Percentiles rank a stretch among this genome's conserved stretches.
Conservation (phyloP, 495 filamentous ascomycete genomes). For the Talaromyces wortmannii region DNA sequence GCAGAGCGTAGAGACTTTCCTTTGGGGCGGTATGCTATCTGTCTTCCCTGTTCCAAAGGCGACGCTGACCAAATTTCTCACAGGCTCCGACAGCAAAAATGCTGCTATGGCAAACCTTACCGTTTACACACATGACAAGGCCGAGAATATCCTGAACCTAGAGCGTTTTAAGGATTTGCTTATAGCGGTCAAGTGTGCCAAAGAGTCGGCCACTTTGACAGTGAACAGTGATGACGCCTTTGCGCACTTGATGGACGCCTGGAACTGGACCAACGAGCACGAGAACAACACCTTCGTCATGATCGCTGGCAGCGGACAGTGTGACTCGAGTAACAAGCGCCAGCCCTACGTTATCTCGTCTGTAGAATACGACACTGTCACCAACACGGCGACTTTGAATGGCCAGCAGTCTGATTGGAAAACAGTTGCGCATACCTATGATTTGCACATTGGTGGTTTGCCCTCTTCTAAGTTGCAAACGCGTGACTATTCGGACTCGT, state of each 20-base stretch:
- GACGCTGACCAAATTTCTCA: slow-evolving; percentile 1
- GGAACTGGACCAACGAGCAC: slow-evolving; percentile 33
- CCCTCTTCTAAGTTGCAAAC: slow-evolving; percentile 2
- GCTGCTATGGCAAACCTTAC: slow-evolving; percentile 26
- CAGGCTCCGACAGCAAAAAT: slow-evolving; percentile 1
- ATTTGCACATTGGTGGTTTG: slow-evolving; percentile 21
- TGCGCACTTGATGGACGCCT: slow-evolving; percentile 18
- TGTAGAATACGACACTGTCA: slow-evolving; percentile 21
- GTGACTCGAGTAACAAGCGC: slow-evolving; percentile 23
- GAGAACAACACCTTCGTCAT: slow-evolving; percentile 27
- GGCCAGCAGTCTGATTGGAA: slow-evolving; percentile 22
- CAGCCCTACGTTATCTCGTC: slow-evolving; percentile 23
- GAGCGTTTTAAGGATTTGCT: slow-evolving; percentile 25
- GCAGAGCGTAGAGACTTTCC: slow-evolving; percentile 15
- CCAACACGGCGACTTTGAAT: slow-evolving; percentile 17
- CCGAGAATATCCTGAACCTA: slow-evolving; percentile 26
- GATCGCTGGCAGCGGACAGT: slow-evolving; percentile 28
- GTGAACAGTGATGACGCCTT: slow-evolving; percentile 21
- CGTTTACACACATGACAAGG: slow-evolving; percentile 19
- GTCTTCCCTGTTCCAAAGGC: background rate
- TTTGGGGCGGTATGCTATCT: slow-evolving; percentile 13
- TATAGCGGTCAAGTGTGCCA: slow-evolving; percentile 21
- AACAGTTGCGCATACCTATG: slow-evolving; percentile 18
- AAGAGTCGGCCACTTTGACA: slow-evolving; percentile 15
- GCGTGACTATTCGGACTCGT: slow-evolving; percentile 19